Evolutionary conservation across 371 early-diverging fungal genomes (phyloP), one percentile per base, ranked within the genome.

Genomic region (Hamiltosporidium tvaerminnensis): DNA sequence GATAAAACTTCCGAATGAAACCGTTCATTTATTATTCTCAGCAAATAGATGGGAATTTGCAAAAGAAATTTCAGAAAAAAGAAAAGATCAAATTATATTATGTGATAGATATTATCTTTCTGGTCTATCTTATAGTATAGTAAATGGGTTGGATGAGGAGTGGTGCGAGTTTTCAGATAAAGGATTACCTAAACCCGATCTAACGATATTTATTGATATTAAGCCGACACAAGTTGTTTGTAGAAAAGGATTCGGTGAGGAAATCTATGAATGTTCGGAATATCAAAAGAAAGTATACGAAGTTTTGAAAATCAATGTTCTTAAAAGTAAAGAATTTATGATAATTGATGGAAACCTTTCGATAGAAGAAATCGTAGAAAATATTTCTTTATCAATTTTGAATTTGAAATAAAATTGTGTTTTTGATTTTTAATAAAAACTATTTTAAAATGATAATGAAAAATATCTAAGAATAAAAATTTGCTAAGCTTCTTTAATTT

Each of bases 21-120:
- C 67, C 12, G 63, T 64, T 41, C 76, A 77, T 53, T 53, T 77
- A 14, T 60, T 79, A 3, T 79, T 76, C 55, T 62, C 72, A 53
- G 73, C 73, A 30, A 76, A 79, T 69, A 65, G 80, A 48, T 79
- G 80, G 66, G 74, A 79, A 57, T 59, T 61, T 30, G 50, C 68
- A 14, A 59, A 47, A 34, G 10, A 53, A n/a, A 61, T 50, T 38
- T 58, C 71, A 14, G 63, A 68, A 47, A 53, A 61, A 5, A 44
- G 56, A 3, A 52, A 61, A 33, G 30, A 44, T 32, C 53, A n/a
- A n/a, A 57, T 70, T 53, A 32, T 77, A 4, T 32, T 79, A 12
- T 77, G 76, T 59, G 80, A 79, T 47, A 71, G 80, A 55, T 79
- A 79, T 60, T 65, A 64, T 47, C 53, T 66, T 16, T 71, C 72